phyloP scores from a whole-genome alignment of 306 rosid species.

The Pachyrhizus erosus region DNA sequence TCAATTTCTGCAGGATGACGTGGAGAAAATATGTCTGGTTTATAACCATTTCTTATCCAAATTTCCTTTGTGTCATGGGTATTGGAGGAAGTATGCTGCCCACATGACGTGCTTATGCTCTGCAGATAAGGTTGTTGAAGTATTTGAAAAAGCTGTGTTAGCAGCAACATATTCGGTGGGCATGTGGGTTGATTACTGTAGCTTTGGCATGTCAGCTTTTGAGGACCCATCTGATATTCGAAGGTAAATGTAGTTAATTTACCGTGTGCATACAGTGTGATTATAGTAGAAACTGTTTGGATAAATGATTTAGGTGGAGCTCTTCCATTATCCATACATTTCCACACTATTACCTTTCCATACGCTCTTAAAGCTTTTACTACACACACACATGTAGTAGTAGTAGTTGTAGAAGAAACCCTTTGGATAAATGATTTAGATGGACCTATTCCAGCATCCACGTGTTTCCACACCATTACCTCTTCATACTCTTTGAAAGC shows the following conservation, averaged over 20 bases:
- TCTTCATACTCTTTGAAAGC: slow-evolving; percentile 27
- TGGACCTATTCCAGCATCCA: background rate
- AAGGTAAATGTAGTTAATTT: slow-evolving; percentile 56
- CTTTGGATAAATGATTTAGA: slow-evolving; percentile 27
- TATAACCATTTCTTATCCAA: slow-evolving; percentile 75
- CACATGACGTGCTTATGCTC: slow-evolving; percentile 64
- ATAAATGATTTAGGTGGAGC: slow-evolving; percentile 26
- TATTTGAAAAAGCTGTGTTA: slow-evolving; percentile 77
- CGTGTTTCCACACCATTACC: slow-evolving; percentile 4
- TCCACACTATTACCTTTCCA: slow-evolving; percentile 7
- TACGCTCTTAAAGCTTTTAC: slow-evolving; percentile 34
- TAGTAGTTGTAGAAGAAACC: background rate
- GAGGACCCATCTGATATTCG: slow-evolving; percentile 81
- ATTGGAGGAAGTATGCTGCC: slow-evolving; percentile 82
- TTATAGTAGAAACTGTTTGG: slow-evolving; percentile 9
- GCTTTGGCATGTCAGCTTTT: slow-evolving; percentile 71
- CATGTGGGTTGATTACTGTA: slow-evolving; percentile 84
- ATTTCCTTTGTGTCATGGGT: slow-evolving; percentile 89
- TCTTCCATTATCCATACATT: slow-evolving; percentile 8
- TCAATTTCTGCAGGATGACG: slow-evolving; percentile 65
- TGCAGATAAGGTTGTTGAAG: slow-evolving; percentile 71
- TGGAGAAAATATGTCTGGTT: slow-evolving; percentile 62
- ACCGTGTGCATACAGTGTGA: background rate
- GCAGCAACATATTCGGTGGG: slow-evolving; percentile 73
- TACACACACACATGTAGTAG: background rate